Evolutionary conservation across 2,329 filamentous ascomycete species (phyloP), one percentile per base, ranked within the genome.

Genomic region (Fusarium sp.): DNA sequence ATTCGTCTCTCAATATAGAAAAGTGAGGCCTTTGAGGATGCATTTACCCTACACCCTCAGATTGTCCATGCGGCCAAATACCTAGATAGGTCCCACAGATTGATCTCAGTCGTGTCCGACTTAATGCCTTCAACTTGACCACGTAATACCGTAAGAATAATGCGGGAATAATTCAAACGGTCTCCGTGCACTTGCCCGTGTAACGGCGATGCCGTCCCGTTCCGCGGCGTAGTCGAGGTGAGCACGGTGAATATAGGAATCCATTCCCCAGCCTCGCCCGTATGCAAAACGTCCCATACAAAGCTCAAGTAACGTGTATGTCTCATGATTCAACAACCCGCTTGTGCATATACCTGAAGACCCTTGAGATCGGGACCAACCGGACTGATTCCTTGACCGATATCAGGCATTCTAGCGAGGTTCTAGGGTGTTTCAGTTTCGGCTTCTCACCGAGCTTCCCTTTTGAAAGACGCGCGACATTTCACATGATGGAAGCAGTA

Each of bases 321-420:
- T 73, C 72, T 73, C 62, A 53, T 70, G 70, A 69, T 74, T 65
- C 54, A 42, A 58, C 56, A n/a, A 58, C 34, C 34, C 55, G 50
- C 18, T 37, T 37, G 34, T 37, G 34, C 18, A 19, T 51, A n/a
- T 6, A 41, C 23, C 34, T 46, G 31, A 52, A 52, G 18, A 52
- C 42, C 71, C 55, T 58, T 56, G 57, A 67, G 58, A 68, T 73
- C 70, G 72, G 72, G 67, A 52, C 62, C 62, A 71, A 73, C 68
- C 70, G 72, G 72, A 58, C 56, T 55, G 65, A 54, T 60, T 34
- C 60, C 68, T 57, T 63, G 39, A 48, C 31, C 51, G 53, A 37
- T 41, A 48, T 41, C 43, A 54, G 54, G n/a, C 46, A 25, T 68
- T 70, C 57, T 70, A 63, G 58, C 42, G 67, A 70, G 62, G 50